Percentiles rank a stretch among this genome's conserved stretches.
These are phyloP conservation scores for Schizochytrium sp. DNA, from an alignment of 108 stramenopile species.

Conservation along the genomic window DNA sequence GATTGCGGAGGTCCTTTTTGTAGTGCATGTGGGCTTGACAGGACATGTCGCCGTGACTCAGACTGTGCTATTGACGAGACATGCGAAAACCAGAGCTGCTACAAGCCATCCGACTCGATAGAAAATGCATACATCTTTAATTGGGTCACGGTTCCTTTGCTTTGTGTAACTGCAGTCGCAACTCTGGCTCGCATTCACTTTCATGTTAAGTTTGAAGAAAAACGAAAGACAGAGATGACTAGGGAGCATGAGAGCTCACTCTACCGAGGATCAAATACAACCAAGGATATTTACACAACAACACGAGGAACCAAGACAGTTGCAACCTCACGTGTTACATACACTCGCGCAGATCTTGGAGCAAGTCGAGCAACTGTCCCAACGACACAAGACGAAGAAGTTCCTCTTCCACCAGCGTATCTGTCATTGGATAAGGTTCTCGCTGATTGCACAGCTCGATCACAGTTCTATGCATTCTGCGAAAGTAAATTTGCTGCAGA, in stretches of 20 bases:
- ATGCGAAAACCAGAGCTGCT: not conserved
- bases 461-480: constrained; percentile 50
- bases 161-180: not conserved
- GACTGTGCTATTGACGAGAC: not conserved
- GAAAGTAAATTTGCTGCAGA: constrained; percentile 44
- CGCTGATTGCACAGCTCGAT: not conserved
- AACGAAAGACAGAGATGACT: not conserved
- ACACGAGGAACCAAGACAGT: not conserved
- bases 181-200: not conserved
- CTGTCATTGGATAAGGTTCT: not conserved
- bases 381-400: not conserved
- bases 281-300: not conserved
- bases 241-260: not conserved
- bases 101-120: not conserved
- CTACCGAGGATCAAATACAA: not conserved
- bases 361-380: not conserved
- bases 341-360: not conserved
- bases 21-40: not conserved
- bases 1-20: constrained; percentile 19
- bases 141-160: not conserved
- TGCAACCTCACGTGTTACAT: not conserved
- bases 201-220: not conserved
- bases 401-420: not conserved
- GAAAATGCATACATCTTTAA: not conserved
- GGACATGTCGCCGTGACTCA: not conserved